Conservation (phyloP, 306 rosid species). For the Astragalus membranaceus region DNA sequence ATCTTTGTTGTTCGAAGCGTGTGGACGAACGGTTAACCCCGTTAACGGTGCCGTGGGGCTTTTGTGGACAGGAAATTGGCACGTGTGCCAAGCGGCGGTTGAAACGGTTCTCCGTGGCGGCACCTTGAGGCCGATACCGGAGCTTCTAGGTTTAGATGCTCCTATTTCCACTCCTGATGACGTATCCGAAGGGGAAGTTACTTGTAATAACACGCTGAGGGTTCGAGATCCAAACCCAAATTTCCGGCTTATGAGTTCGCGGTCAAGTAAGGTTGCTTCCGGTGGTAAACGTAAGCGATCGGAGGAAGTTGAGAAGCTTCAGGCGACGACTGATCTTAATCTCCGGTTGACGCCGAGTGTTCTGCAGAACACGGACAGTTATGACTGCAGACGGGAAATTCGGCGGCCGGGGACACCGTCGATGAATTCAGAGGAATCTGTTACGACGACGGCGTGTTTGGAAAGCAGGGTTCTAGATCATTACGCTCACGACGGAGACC, state of each 20-base stretch:
- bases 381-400: conserved; percentile 32
- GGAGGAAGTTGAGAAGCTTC: conserved; percentile 25
- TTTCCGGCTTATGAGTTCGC: conserved; percentile 35
- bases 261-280: conserved; percentile 23
- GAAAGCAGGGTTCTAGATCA: conserved; percentile 45
- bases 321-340: conserved; percentile 53
- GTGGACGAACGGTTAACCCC: conserved; percentile 81
- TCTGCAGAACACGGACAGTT: conserved; percentile 21
- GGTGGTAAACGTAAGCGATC: conserved; percentile 49
- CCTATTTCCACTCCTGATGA: conserved; percentile 43
- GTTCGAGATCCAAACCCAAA: conserved; percentile 39
- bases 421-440: conserved; percentile 89
- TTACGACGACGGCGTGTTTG: conserved; percentile 55
- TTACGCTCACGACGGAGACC: conserved; percentile 25
- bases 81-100: conserved; percentile 83
- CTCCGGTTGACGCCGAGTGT: conserved; percentile 60
- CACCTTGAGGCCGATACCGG: conserved; percentile 52
- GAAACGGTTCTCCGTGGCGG: conserved; percentile 86
- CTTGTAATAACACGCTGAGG: conserved; percentile 46
- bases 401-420: conserved; percentile 73
- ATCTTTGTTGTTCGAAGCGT: conserved; percentile 74
- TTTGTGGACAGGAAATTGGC: conserved; percentile 88
- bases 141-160: conserved; percentile 32
- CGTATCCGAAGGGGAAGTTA: conserved; percentile 57
- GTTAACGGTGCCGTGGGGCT: conserved; percentile 85